Evolutionary conservation across 495 filamentous ascomycete species (phyloP), one percentile per base, ranked within the genome.

Genomic region (Hypoxylon crocopeplum): DNA sequence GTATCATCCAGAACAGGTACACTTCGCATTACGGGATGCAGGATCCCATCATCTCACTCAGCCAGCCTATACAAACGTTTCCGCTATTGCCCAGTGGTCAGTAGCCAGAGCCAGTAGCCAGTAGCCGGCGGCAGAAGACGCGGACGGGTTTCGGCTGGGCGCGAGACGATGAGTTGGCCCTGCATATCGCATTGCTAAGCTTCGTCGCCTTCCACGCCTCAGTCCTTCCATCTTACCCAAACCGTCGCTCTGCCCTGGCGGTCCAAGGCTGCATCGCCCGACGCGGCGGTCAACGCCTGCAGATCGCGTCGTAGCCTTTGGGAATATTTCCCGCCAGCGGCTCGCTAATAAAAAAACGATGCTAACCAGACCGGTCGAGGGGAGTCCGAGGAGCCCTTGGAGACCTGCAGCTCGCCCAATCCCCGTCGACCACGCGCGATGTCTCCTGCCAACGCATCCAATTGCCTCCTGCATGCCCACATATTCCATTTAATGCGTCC

Each of bases 31-130:
- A 15, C 49, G 48, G 44, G 37, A 64, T 59, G 61, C 61, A 59
- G 34, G 61, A 64, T 50, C 59, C 61, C 61, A 64, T 64, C 55
- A 64, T 64, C 61, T 64, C 61, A 59, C 61, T 64, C 55, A 64
- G 55, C 48, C 38, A 53, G 48, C 42, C 44, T 30, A 39, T 38
- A 59, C 37, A 54, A 48, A 54, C 45, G 5, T 45, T 42, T 34
- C 45, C 45, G 60, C 37, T 37, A 41, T 57, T 49, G 45, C 17
- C 56, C 24, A 56, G 49, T 44, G 13, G n/a, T n/a, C n/a, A 22
- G 11, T 20, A 16, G 25, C 25, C 39, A 20, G 24, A 4, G 24
- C 8, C 24, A 27, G 3, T 27, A 27, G 8, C 3, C 24, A 8
- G 24, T 8, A 4, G n/a, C n/a, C n/a, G 54, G 40, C 47, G 34